phyloP scores from a whole-genome alignment of 495 filamentous ascomycete genomes.

The Aspergillus sclerotiicarbonarius region DNA sequence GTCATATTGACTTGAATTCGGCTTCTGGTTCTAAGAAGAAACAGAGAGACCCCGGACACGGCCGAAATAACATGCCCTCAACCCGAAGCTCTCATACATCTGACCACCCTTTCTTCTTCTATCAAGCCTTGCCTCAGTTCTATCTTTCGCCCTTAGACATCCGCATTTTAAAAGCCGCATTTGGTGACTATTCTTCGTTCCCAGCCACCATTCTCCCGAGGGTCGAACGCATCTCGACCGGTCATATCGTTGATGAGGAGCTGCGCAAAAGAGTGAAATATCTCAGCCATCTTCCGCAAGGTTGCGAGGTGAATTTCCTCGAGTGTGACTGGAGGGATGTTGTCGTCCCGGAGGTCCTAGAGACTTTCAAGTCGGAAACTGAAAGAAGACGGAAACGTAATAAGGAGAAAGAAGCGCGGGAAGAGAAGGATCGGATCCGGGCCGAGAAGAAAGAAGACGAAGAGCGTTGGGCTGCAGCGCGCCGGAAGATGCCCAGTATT shows the following conservation, averaged over 20 bases:
- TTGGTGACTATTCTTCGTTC: slow-evolving; percentile 78
- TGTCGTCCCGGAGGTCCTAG: slow-evolving; percentile 71
- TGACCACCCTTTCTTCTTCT: slow-evolving; percentile 71
- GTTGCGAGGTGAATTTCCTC: slow-evolving; percentile 89
- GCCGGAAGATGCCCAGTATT: slow-evolving; percentile 45
- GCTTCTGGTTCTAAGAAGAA: slow-evolving; percentile 23
- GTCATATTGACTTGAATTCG: slow-evolving; percentile 22
- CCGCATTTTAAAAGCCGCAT: slow-evolving; percentile 86
- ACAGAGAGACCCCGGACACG: slow-evolving; percentile 22
- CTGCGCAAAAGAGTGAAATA: slow-evolving; percentile 86
- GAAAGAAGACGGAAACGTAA: slow-evolving; percentile 76
- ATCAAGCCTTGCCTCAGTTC: slow-evolving; percentile 83
- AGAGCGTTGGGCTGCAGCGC: slow-evolving; percentile 54
- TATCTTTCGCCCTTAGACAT: slow-evolving; percentile 95
- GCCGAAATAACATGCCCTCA: slow-evolving; percentile 8
- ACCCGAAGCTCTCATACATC: slow-evolving; percentile 24
- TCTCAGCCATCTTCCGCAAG: slow-evolving; percentile 83
- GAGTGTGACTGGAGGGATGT: slow-evolving; percentile 98
- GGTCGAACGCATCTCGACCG: slow-evolving; percentile 87
- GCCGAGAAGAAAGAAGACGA: slow-evolving; percentile 82
- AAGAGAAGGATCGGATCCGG: slow-evolving; percentile 85
- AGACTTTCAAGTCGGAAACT: slow-evolving; percentile 70
- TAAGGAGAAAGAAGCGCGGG: slow-evolving; percentile 79
- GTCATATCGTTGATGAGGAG: slow-evolving; percentile 87
- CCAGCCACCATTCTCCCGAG: slow-evolving; percentile 87